Conservation (phyloP, 345 rosid species). For the Citrus sp. region DNA sequence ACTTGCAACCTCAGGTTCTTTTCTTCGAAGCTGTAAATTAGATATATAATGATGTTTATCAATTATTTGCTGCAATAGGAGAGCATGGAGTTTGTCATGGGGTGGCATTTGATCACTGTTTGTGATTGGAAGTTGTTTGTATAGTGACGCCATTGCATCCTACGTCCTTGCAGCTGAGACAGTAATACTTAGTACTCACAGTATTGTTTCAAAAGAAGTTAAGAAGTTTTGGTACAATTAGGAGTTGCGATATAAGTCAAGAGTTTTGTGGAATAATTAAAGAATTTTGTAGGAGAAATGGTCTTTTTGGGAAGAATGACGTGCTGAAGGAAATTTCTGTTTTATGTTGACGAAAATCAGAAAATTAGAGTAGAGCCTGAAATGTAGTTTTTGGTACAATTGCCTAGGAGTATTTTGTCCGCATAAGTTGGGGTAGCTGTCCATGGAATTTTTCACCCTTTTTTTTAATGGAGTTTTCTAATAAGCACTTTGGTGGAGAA, state of each 20-base stretch:
- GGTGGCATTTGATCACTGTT: slow-evolving; percentile 16
- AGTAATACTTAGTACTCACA: slow-evolving; percentile 10
- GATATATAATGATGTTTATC: slow-evolving; percentile 21
- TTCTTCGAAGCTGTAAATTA: slow-evolving; percentile 74
- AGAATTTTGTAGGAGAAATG: slow-evolving; percentile 27
- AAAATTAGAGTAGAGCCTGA: slow-evolving; percentile 26
- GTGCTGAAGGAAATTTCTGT: slow-evolving; percentile 12
- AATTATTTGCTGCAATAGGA: slow-evolving; percentile 20
- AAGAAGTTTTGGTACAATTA: slow-evolving; percentile 12
- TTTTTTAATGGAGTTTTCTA: slow-evolving; percentile 4
- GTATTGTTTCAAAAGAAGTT: slow-evolving; percentile 13
- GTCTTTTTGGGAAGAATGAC: slow-evolving; percentile 16
- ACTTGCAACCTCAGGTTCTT: slow-evolving; percentile 94
- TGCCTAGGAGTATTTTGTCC: slow-evolving; percentile 4
- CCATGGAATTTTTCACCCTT: not conserved
- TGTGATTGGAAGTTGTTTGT: slow-evolving; percentile 13
- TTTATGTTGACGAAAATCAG: slow-evolving; percentile 15
- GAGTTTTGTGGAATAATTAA: slow-evolving; percentile 15
- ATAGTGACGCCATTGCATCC: slow-evolving; percentile 18
- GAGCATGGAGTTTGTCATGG: slow-evolving; percentile 10
- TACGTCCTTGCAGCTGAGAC: slow-evolving; percentile 18
- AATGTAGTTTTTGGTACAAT: slow-evolving; percentile 11
- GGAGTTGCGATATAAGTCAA: slow-evolving; percentile 17
- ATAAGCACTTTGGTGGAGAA: slow-evolving; percentile 20
- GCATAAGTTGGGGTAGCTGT: not conserved